Evolutionary conservation across 345 rosid species (phyloP).

Genomic region (Garcia nutans): DNA sequence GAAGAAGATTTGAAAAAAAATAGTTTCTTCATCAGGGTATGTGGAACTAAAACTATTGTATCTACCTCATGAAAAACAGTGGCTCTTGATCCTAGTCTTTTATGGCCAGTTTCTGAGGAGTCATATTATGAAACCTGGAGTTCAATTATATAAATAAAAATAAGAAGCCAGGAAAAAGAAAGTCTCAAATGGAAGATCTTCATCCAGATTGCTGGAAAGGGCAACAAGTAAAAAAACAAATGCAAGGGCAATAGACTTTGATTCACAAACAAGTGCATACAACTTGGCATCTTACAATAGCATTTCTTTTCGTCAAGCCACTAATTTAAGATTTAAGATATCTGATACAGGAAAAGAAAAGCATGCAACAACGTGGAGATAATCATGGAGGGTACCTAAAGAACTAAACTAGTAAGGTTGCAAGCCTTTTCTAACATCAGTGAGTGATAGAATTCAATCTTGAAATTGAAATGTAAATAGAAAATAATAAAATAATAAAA

Average conservation of each 20-base stretch:
- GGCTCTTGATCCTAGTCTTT: conserved; percentile 10
- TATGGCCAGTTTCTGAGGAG: conserved; percentile 22
- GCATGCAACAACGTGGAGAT: conserved; percentile 20
- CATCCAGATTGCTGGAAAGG: conserved; percentile 18
- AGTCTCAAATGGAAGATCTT: conserved; percentile 21
- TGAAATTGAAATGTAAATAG: neutral
- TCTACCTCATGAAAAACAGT: conserved; percentile 23
- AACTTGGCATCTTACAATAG: too few relatives aligned
- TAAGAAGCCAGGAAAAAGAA: conserved; percentile 9
- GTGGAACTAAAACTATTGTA: conserved; percentile 16
- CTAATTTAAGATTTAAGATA: neutral
- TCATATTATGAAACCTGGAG: conserved; percentile 39
- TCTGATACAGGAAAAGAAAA: conserved; percentile 2
- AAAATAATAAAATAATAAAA: neutral
- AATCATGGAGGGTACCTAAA: conserved; percentile 24
- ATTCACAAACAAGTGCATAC: conserved; percentile 23
- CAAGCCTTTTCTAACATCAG: too few relatives aligned
- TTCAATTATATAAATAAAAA: conserved; percentile 24
- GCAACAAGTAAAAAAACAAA: conserved; percentile 14
- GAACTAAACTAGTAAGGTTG: too few relatives aligned
- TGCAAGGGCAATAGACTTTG: conserved; percentile 5
- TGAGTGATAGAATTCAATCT: neutral
- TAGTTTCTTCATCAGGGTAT: conserved; percentile 69
- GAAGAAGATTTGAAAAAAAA: conserved; percentile 73
- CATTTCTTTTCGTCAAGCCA: neutral